Base-by-base conservation (phyloP, 805 yeast genomes). In the Cyberlindnera xylosilytica region DNA sequence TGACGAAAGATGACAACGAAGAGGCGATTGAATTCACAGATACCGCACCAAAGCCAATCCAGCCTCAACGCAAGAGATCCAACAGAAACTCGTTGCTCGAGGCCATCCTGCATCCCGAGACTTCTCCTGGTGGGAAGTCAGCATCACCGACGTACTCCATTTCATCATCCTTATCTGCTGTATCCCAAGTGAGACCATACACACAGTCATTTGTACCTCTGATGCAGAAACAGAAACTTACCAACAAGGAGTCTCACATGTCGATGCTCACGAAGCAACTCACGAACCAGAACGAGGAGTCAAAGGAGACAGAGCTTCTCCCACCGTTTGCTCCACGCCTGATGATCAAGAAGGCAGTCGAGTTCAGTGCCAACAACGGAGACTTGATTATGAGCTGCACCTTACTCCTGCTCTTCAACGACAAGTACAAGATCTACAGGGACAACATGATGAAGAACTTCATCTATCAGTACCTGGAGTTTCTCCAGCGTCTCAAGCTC, bases 321-420 rank as follows among this genome's bases (percentile, higher is more conserved):
- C 61, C 60, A n/a, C 87, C 90, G 0, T 85, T 89, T 85, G 66
- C 70, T 15, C 74, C 83, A 3, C 62, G 67, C 7, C 63, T 59
- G 36, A 57, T 85, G 43, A 65, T 85, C 10, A 53, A 63, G 36
- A 66, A 76, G 49, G 77, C 80, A 0, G 60, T 78, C n/a, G 71
- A 70, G 18, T 81, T 75, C 60, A 74, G 83, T 33, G 57, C 74
- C 5, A 60, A 60, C 8, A 84, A 81, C 50, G 91, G 91, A 1
- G 88, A 85, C 56, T 53, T 81, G 15, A 64, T 81, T 12, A 66
- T 80, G 70, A 70, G 82, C 46, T 73, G 84, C 5, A 71, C 83
- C 0, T 50, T 85, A 27, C 66, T 81, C 0, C 52, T 81, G 20
- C 55, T 85, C 27, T 81, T 84, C 57, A 71, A 68, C 41, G 66